Evolutionary conservation across 306 rosid species (phyloP), one percentile per base, ranked within the genome.

Genomic region (Cercis canadensis): DNA sequence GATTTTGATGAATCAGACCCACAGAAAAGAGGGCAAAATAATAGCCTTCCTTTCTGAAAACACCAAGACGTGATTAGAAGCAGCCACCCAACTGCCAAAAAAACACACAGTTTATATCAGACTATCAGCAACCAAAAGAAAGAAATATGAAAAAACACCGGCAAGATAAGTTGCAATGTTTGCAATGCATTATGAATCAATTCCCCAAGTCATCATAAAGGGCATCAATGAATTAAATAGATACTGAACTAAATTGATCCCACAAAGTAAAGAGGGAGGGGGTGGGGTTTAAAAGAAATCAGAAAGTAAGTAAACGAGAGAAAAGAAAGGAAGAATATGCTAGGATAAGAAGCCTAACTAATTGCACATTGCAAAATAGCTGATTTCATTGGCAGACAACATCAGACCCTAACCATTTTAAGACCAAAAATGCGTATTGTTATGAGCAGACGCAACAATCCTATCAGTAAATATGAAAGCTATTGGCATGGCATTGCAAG

Each of bases 31-130:
- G 33, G 24, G 50, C 24, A 31, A 58, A 19, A 44, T 55, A 24
- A 53, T 47, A 40, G 40, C 7, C 71, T 66, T 64, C 34, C 57
- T 31, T 62, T 57, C 74, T 64, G 72, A 31, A 72, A 65, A 80
- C 81, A 79, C 62, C 53, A 67, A 36, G 3, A 31, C 4, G 6
- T 11, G 51, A 68, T 86, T 78, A 89, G 71, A 84, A 36, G 89
- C 85, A 75, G 77, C 96, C 96, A 43, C 97, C 96, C 87, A 89
- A 78, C 97, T 92, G 90, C 83, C 74, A 83, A 74, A 72, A 62
- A 70, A 60, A 7, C 71, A 60, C 29, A 12, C 60, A 58, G 45
- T 18, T 55, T 29, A 61, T 53, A 70, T 54, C 34, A 73, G 57
- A 24, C 29, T 3, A 24, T 24, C 33, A 36, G 59, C 36, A 5